Conservation (phyloP, 1,284 basidiomycete genomes). For the Tilletia horrida region DNA sequence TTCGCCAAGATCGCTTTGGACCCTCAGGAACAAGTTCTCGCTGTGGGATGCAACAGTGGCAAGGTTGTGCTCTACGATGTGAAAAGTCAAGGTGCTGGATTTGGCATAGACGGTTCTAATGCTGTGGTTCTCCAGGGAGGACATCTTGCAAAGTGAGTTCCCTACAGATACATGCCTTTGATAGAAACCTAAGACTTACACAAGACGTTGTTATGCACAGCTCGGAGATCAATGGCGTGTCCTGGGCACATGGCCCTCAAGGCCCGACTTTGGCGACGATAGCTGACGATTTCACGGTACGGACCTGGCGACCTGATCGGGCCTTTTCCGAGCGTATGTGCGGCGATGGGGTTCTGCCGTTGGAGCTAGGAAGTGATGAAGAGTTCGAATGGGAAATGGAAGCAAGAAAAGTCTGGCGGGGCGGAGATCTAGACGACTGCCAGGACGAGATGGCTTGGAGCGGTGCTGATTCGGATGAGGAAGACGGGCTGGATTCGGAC, state of each 20-base stretch:
- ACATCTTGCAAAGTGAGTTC: conserved; percentile 2
- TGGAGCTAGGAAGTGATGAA: conserved; percentile 6
- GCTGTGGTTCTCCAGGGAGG: conserved; percentile 9
- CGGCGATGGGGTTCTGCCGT: neutral
- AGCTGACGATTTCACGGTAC: conserved; percentile 45
- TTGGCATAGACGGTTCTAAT: neutral
- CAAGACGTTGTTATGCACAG: conserved; percentile 27
- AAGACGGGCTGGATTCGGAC: neutral
- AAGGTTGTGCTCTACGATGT: conserved; percentile 48
- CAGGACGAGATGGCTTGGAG: neutral
- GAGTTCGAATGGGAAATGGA: conserved; percentile 4
- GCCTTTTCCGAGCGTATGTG: neutral
- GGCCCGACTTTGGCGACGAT: conserved; percentile 44
- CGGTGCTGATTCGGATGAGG: neutral
- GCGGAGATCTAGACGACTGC: neutral
- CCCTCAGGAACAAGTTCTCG: conserved; percentile 42
- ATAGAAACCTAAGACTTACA: neutral
- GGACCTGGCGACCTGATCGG: conserved; percentile 58
- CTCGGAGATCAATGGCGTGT: conserved; percentile 47
- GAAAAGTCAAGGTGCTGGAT: neutral
- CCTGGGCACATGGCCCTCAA: conserved; percentile 42
- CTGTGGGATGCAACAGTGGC: conserved; percentile 49
- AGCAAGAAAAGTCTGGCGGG: neutral
- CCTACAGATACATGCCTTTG: too few relatives aligned
- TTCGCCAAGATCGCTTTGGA: conserved; percentile 48